phyloP scores from a whole-genome alignment of 768 basidiomycete genomes.

The Mycena floridula region DNA sequence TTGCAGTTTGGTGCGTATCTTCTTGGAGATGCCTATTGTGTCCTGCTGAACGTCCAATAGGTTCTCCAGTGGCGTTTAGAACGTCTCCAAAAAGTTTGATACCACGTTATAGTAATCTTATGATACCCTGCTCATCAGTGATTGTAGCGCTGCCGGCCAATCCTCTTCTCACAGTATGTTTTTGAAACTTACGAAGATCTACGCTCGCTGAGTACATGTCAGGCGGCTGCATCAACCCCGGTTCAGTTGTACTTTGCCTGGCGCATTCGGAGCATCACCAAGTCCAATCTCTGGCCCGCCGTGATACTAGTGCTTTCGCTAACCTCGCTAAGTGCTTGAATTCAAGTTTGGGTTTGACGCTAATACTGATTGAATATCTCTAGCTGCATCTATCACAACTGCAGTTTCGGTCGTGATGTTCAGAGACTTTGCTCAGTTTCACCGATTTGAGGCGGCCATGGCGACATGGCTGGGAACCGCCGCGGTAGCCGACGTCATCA shows the following conservation, averaged over 20 bases:
- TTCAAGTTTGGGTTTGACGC: neutral
- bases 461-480: constrained; percentile 41
- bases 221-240: constrained; percentile 34
- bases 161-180: constrained; percentile 25
- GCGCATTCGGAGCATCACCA: constrained; percentile 30
- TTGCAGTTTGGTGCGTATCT: constrained; percentile 16
- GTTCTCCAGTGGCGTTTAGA: neutral
- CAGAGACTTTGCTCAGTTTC: constrained; percentile 21
- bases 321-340: constrained; percentile 23
- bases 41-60: constrained; percentile 7
- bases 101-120: neutral
- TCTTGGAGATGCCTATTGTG: constrained; percentile 3
- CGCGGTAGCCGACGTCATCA: constrained; percentile 39
- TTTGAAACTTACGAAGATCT: neutral
- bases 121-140: neutral
- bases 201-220: neutral
- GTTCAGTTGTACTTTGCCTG: constrained; percentile 36
- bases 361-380: neutral
- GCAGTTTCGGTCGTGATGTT: constrained; percentile 18
- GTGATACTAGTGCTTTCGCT: constrained; percentile 21
- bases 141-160: constrained; percentile 12
- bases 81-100: neutral
- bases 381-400: constrained; percentile 30
- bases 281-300: constrained; percentile 16
- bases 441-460: constrained; percentile 24